phyloP scores from a whole-genome alignment of 2,329 filamentous ascomycete species.

The Cladosporium sp. region DNA sequence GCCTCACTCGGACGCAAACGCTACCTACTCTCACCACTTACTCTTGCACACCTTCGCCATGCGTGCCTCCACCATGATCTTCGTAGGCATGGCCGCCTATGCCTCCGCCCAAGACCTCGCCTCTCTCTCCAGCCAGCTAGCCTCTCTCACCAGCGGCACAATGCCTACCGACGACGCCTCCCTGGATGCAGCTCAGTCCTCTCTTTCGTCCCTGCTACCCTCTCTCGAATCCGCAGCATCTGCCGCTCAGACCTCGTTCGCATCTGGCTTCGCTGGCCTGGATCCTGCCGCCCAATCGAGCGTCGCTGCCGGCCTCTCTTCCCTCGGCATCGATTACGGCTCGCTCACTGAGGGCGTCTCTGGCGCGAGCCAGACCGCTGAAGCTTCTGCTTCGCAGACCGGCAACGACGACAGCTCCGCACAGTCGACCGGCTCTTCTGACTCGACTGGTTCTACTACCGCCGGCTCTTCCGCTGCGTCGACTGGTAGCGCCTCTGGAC shows the following conservation, averaged over 20 bases:
- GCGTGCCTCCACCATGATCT: neutral
- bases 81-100: neutral
- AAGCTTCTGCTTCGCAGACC: neutral
- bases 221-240: neutral
- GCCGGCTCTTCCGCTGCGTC: neutral
- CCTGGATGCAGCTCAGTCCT: neutral
- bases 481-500: neutral
- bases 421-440: neutral
- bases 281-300: slow-evolving; percentile 1
- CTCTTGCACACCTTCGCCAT: neutral
- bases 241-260: neutral
- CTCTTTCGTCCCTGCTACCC: neutral
- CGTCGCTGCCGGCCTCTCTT: neutral
- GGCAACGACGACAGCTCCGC: neutral
- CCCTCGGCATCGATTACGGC: neutral
- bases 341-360: neutral
- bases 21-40: neutral
- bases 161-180: neutral
- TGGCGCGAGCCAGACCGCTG: neutral
- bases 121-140: neutral
- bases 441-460: neutral
- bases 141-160: neutral
- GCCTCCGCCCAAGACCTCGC: neutral
- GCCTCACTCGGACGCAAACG: neutral
- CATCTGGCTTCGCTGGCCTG: neutral